Evolutionary conservation across 1,139 yeast species (phyloP), one percentile per base, ranked within the genome.

Genomic region (Saccharomyces hybrid): DNA sequence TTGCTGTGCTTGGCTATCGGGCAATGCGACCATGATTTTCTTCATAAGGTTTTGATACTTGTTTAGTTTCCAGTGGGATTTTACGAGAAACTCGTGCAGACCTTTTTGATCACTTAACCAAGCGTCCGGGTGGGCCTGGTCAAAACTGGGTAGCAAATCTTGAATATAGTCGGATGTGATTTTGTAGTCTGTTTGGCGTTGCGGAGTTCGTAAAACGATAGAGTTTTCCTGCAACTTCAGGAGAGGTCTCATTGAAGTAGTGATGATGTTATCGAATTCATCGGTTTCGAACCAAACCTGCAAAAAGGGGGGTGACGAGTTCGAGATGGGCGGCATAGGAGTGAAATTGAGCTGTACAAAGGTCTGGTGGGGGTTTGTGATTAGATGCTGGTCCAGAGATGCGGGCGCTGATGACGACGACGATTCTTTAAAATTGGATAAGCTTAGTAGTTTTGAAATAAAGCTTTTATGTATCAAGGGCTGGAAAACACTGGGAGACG

Each of bases 271-370:
- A 21, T 73, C 74, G 26, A 67, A 63, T 26, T 74, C 76, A 59
- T 77, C 78, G 51, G 80, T 67, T 51, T 78, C 79, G 51, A 78
- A 70, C 80, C 84, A 79, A 47, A 82, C 67, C 61, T 81, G 85
- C 19, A 82, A 65, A 1, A 84, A 83, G 2, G 86, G 85, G 4
- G 60, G 38, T 3, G 16, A 14, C 1, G 41, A 19, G 24, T 19
- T 19, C 11, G 24, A 8, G 11, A 12, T 16, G 44, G 12, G 44
- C 12, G 44, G 44, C 24, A 38, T 24, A 38, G 86, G 85, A 4
- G 73, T 63, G 57, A 80, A 79, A 58, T 73, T 75, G 55, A 82
- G 59, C 65, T 81, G 84, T 7, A 79, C 72, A 50, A 70, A 71
- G 59, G 44, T 19, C 76, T 75, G 79, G 6, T 78, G 76, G 56